These are phyloP conservation scores for Sporisorium scitamineum DNA, from an alignment of 1,284 basidiomycete species.

Conservation along the genomic window DNA sequence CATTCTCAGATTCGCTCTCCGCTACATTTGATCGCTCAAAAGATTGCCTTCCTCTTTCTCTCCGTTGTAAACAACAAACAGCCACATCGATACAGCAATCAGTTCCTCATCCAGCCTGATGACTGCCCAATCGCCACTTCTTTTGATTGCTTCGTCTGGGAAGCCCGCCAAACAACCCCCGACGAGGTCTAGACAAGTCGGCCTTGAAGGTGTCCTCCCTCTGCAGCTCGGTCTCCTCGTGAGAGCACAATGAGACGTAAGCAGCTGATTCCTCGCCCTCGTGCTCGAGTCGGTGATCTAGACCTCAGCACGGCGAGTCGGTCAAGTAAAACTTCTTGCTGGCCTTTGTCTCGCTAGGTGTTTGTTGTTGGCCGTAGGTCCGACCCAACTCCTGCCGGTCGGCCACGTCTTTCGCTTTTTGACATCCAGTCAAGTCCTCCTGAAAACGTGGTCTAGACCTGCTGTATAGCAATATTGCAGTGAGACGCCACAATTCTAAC, in stretches of 20 bases:
- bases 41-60: neutral
- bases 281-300: neutral
- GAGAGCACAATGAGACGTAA: neutral
- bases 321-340: neutral
- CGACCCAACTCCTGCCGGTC: neutral
- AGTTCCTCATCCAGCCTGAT: neutral
- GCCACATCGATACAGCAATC: too few species aligned
- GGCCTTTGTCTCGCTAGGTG: conserved; percentile 10
- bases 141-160: neutral
- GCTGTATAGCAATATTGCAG: neutral
- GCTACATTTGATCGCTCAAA: too few species aligned
- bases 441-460: neutral
- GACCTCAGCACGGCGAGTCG: conserved; percentile 8
- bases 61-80: conserved; percentile 1
- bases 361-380: conserved; percentile 2
- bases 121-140: neutral
- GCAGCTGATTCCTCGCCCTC: conserved; percentile 1
- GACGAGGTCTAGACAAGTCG: neutral
- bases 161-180: neutral
- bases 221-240: neutral
- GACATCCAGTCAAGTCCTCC: neutral
- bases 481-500: neutral
- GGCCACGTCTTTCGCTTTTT: neutral
- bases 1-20: conserved; percentile 3
- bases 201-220: neutral